These are phyloP conservation scores for Lyophyllum semitale DNA, from an alignment of 768 basidiomycete genomes.

Conservation along the genomic window DNA sequence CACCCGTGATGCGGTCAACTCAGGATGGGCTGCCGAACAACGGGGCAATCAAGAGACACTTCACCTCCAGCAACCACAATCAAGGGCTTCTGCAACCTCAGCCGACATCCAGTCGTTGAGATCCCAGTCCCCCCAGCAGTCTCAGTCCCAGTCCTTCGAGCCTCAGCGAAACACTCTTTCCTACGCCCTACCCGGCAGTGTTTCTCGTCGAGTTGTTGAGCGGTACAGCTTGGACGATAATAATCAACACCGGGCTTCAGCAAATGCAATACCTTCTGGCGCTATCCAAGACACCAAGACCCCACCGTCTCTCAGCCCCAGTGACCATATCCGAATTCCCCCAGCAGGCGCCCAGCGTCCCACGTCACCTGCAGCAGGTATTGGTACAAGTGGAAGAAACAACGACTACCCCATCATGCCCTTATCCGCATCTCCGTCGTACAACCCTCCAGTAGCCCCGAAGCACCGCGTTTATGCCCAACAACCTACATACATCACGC, in stretches of 20 bases:
- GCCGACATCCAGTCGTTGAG: conserved; percentile 32
- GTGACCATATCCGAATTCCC: conserved; percentile 32
- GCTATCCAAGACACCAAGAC: conserved; percentile 29
- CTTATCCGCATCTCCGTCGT: conserved; percentile 58
- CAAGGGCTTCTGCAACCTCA: conserved; percentile 24
- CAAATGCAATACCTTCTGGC: conserved; percentile 32
- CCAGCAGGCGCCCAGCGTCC: conserved; percentile 50
- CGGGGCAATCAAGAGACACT: conserved; percentile 21
- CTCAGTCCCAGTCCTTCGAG: conserved; percentile 33
- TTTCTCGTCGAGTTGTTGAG: conserved; percentile 49
- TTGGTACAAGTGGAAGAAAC: conserved; percentile 30
- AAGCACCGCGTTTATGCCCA: conserved; percentile 69
- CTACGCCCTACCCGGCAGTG: conserved; percentile 45
- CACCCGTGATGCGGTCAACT: conserved; percentile 16
- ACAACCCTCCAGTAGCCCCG: conserved; percentile 65
- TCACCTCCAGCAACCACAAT: conserved; percentile 19
- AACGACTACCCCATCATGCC: conserved; percentile 52
- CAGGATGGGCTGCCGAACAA: conserved; percentile 25
- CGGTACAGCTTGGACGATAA: conserved; percentile 55
- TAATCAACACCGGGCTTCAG: conserved; percentile 34
- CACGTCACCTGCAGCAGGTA: conserved; percentile 39
- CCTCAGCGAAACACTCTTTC: conserved; percentile 40
- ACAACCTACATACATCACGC: conserved; percentile 77
- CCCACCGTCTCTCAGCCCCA: conserved; percentile 15
- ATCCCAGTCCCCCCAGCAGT: conserved; percentile 33